Base-by-base conservation (phyloP, 2,329 filamentous ascomycete genomes). In the Fusarium foetens region DNA sequence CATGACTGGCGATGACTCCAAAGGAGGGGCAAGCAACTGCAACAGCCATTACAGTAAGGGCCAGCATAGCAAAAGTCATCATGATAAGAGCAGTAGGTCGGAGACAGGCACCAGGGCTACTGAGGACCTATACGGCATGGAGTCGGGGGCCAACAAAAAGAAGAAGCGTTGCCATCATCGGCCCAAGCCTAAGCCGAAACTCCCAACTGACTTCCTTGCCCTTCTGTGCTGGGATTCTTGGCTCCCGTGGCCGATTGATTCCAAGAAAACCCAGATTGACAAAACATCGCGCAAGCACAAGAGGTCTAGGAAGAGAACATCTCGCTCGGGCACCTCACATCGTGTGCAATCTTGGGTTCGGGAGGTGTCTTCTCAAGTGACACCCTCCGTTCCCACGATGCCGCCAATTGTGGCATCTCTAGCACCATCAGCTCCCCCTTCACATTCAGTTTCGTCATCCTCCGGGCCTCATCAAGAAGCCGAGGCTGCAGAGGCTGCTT, bases 151-250 rank as follows among this genome's bases (percentile, higher is more conserved):
- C 21, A 61, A 38, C 8, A 58, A 55, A 41, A 55, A 69, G 39
- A 43, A 46, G 33, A 39, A 36, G 23, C 33, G 19, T 13, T 23
- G 8, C 7, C n/a, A 41, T 31, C 43, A 23, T 31, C 39, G n/a
- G 41, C 21, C n/a, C 38, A 46, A 35, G n/a, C 39, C 53, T 23
- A 57, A 57, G 25, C 29, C 41, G 29, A 49, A 12, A 36, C 33
- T 39, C 21, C 42, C 49, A 25, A n/a, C 27, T 25, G 38, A 42
- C 21, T 33, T 55, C 13, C 39, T 58, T 8, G 31, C 35, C 19
- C 33, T 68, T 27, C 19, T 63, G 21, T 68, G 51, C 23, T 63
- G 33, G n/a, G 39, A 42, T 31, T 45, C 39, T 33, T 63, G 48
- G 42, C 38, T 48, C 19, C 45, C 61, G 4, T 48, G 46, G 23